Conservation (phyloP, 345 rosid species). For the Citropsis articulata region DNA sequence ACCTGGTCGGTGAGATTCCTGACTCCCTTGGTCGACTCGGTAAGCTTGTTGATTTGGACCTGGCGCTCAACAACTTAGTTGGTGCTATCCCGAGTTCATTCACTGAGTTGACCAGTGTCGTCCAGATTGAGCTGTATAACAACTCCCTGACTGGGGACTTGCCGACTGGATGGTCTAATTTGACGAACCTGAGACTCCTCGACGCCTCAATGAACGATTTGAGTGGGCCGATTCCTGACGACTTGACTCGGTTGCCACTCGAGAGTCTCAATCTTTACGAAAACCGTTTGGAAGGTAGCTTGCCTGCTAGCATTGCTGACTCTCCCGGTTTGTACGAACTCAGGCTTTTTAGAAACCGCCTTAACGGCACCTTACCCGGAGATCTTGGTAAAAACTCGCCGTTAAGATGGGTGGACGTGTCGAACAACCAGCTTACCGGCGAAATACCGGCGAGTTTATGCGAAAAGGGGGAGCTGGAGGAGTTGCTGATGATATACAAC, state of each 20-base stretch:
- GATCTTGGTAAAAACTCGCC: slow-evolving; percentile 80
- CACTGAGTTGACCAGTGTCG: slow-evolving; percentile 52
- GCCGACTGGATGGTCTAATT: slow-evolving; percentile 59
- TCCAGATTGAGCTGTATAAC: slow-evolving; percentile 94
- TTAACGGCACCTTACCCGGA: slow-evolving; percentile 63
- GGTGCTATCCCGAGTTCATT: slow-evolving; percentile 76
- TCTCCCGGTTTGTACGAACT: slow-evolving; percentile 85
- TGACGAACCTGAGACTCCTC: slow-evolving; percentile 59
- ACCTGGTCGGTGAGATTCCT: slow-evolving; percentile 78
- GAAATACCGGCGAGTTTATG: slow-evolving; percentile 62
- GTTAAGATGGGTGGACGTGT: slow-evolving; percentile 71
- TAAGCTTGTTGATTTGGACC: slow-evolving; percentile 73
- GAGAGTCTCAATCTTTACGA: slow-evolving; percentile 89
- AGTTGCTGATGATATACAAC: slow-evolving; percentile 64
- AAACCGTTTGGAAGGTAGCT: slow-evolving; percentile 59
- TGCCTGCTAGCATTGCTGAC: slow-evolving; percentile 59
- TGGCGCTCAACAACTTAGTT: slow-evolving; percentile 60
- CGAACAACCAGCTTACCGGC: slow-evolving; percentile 67
- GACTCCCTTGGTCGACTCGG: slow-evolving; percentile 73
- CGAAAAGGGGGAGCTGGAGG: slow-evolving; percentile 65
- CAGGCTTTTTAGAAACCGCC: slow-evolving; percentile 61
- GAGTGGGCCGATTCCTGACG: slow-evolving; percentile 70
- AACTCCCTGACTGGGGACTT: slow-evolving; percentile 78
- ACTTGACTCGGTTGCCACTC: slow-evolving; percentile 63
- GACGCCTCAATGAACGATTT: slow-evolving; percentile 89